Evolutionary conservation across 1,284 basidiomycete species (phyloP).

Genomic region (Hymenochaete sp.): DNA sequence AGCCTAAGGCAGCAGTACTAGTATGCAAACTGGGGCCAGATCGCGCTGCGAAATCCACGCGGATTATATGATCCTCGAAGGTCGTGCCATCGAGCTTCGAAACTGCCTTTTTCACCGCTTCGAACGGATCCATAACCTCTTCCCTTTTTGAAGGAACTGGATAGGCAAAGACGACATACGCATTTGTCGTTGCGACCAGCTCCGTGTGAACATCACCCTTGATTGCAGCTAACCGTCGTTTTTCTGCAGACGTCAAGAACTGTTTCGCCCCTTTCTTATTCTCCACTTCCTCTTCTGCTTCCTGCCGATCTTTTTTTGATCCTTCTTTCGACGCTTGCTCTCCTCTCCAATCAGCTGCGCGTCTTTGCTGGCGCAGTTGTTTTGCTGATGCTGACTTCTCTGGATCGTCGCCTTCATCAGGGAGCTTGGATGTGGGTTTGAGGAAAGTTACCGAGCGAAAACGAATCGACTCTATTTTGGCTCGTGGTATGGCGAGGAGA

Average conservation of each 20-base stretch:
- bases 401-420: conserved; percentile 34
- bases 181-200: conserved; percentile 63
- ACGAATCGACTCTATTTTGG: conserved; percentile 83
- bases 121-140: conserved; percentile 57
- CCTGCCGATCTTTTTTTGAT: no score
- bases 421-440: conserved; percentile 60
- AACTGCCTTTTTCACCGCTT: conserved; percentile 58
- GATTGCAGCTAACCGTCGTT: conserved; percentile 93
- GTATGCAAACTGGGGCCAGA: conserved; percentile 20
- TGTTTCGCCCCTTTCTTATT: conserved; percentile 46
- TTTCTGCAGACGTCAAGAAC: conserved; percentile 76
- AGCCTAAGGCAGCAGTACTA: conserved; percentile 15
- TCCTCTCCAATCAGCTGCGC: conserved; percentile 60
- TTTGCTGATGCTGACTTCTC: conserved; percentile 26
- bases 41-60: conserved; percentile 52
- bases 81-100: conserved; percentile 59
- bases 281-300: conserved; percentile 30
- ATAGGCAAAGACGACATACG: conserved; percentile 84
- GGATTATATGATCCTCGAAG: conserved; percentile 70
- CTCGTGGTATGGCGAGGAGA: conserved; percentile 53
- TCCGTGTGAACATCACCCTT: conserved; percentile 75
- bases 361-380: conserved; percentile 47
- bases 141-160: conserved; percentile 39
- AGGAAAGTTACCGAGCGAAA: conserved; percentile 88
- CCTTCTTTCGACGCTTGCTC: conserved; percentile 29